Percentiles rank a stretch among this genome's conserved stretches.
Evolutionary conservation across 306 rosid genomes (phyloP).

Genomic region (Acacia crassicarpa): DNA sequence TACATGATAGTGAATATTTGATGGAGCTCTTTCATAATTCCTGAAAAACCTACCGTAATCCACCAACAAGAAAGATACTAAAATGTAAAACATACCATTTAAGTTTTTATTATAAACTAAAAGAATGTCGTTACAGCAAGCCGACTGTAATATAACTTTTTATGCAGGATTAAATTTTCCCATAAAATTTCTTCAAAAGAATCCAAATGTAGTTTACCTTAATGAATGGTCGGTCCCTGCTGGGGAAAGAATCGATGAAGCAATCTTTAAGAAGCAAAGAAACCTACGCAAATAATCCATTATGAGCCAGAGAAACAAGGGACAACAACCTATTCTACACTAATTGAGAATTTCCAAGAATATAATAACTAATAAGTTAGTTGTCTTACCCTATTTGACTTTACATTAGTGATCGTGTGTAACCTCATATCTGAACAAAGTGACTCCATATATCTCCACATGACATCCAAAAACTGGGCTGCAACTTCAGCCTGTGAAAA

Average conservation of each 20-base stretch:
- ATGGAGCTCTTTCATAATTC: neutral
- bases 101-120: neutral
- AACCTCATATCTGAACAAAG: conserved; percentile 77
- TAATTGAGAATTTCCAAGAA: conserved; percentile 18
- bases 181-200: conserved; percentile 8
- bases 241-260: conserved; percentile 84
- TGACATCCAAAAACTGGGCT: conserved; percentile 57
- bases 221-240: conserved; percentile 78
- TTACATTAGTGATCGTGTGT: conserved; percentile 86
- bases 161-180: conserved; percentile 9
- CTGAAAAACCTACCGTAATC: neutral
- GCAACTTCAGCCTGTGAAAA: conserved; percentile 73
- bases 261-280: conserved; percentile 94
- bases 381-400: conserved; percentile 76
- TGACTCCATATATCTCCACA: conserved; percentile 74
- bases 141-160: neutral
- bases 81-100: neutral
- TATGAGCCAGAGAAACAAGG: conserved; percentile 28
- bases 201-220: conserved; percentile 49
- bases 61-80: neutral
- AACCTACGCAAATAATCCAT: conserved; percentile 59
- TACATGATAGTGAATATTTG: neutral
- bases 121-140: neutral
- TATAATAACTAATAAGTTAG: conserved; percentile 14
- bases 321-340: conserved; percentile 11